phyloP scores from a whole-genome alignment of 345 rosid species.

The Erysimum cheiranthoides region DNA sequence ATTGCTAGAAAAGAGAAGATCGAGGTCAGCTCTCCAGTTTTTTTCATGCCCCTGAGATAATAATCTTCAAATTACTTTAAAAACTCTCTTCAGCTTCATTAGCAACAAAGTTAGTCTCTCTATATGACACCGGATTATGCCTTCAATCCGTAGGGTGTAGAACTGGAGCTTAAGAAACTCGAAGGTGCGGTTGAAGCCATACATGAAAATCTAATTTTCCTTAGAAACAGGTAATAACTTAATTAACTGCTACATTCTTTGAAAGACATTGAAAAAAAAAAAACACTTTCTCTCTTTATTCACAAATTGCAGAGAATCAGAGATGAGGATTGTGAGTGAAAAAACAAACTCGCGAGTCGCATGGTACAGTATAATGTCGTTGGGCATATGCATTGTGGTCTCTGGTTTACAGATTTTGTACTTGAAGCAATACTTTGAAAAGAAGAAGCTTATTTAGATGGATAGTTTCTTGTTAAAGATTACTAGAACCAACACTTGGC shows the following conservation, averaged over 20 bases:
- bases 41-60: not conserved
- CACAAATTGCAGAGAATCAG: slow-evolving; percentile 72
- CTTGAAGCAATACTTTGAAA: slow-evolving; percentile 82
- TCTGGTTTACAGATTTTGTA: slow-evolving; percentile 73
- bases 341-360: slow-evolving; percentile 77
- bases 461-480: not conserved
- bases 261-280: not conserved
- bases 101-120: not conserved
- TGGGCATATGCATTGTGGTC: slow-evolving; percentile 69
- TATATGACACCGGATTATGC: not conserved
- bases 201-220: slow-evolving; percentile 70
- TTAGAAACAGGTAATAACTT: slow-evolving; percentile 62
- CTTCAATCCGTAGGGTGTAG: slow-evolving; percentile 66
- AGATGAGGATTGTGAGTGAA: slow-evolving; percentile 75
- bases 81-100: no score
- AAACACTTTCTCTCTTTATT: not conserved
- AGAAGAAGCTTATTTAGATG: slow-evolving; percentile 83
- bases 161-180: slow-evolving; percentile 87
- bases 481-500: slow-evolving; percentile 20
- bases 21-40: slow-evolving; percentile 61
- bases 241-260: not conserved
- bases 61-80: not conserved
- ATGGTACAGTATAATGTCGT: slow-evolving; percentile 72
- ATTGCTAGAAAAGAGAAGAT: slow-evolving; percentile 87
- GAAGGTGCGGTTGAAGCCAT: slow-evolving; percentile 79